A percentile compares a stretch with the other conserved stretches of the same genome.
Evolutionary conservation across 2,329 filamentous ascomycete species (phyloP).

Genomic region (Domatiomyces globalis): DNA sequence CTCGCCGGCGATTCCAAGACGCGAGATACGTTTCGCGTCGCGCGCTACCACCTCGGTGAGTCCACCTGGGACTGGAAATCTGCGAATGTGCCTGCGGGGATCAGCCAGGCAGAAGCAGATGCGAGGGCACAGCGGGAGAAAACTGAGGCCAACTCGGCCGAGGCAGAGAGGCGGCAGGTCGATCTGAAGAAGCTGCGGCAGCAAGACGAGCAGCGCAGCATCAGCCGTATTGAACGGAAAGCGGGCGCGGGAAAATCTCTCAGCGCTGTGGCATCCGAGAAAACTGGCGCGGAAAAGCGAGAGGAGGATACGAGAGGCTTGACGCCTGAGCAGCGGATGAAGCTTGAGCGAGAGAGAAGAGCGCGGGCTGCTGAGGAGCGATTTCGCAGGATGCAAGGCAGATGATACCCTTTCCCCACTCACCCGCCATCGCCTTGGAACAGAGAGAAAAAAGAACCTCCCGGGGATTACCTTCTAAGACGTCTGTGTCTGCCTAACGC

Average conservation of each 20-base stretch:
- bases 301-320: slow-evolving; percentile 74
- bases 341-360: slow-evolving; percentile 72
- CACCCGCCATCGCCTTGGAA: too few species aligned
- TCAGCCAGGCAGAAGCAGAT: slow-evolving; percentile 60
- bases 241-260: slow-evolving; percentile 39
- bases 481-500: not conserved
- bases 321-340: slow-evolving; percentile 73
- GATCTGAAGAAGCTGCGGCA: slow-evolving; percentile 59
- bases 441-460: too few species aligned
- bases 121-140: slow-evolving; percentile 56
- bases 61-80: slow-evolving; percentile 61
- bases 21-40: slow-evolving; percentile 80
- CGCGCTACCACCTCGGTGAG: slow-evolving; percentile 69
- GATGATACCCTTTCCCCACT: not conserved
- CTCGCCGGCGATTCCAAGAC: slow-evolving; percentile 74
- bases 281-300: slow-evolving; percentile 65
- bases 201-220: slow-evolving; percentile 39
- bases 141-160: slow-evolving; percentile 51
- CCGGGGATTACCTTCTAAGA: not conserved
- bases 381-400: slow-evolving; percentile 49
- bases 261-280: slow-evolving; percentile 36
- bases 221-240: slow-evolving; percentile 34
- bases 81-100: slow-evolving; percentile 55
- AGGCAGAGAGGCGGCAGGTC: slow-evolving; percentile 53
- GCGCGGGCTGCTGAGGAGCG: slow-evolving; percentile 86